Conservation (phyloP, 306 rosid species). For the Hippophae gyantsensis region DNA sequence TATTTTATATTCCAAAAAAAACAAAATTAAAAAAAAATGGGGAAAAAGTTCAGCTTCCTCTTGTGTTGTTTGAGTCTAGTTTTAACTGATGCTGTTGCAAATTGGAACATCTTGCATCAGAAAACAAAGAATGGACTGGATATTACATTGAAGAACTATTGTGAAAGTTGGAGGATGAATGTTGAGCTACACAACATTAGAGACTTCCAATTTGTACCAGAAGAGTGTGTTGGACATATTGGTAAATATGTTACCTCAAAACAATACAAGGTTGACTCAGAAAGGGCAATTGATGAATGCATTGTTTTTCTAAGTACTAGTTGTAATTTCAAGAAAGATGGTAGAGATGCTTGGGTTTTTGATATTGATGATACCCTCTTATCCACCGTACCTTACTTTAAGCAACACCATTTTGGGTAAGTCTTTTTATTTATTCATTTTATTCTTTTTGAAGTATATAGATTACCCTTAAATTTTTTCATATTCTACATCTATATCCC, state of each 20-base stretch:
- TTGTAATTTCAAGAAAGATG: constrained; percentile 41
- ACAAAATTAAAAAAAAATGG: constrained; percentile 18
- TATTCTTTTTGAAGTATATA: too few species aligned
- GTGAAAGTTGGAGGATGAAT: constrained; percentile 65
- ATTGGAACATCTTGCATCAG: constrained; percentile 49
- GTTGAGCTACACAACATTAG: constrained; percentile 59
- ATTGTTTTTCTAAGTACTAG: constrained; percentile 39
- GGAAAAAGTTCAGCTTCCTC: constrained; percentile 10
- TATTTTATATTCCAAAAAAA: not conserved
- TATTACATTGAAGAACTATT: constrained; percentile 48
- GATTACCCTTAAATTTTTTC: too few species aligned
- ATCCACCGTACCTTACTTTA: constrained; percentile 50
- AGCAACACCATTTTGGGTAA: constrained; percentile 40
- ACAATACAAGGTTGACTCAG: constrained; percentile 48
- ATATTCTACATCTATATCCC: too few species aligned
- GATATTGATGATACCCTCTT: constrained; percentile 60
- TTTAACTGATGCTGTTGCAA: constrained; percentile 26
- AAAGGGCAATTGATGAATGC: constrained; percentile 34
- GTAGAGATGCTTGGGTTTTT: constrained; percentile 64
- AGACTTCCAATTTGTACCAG: constrained; percentile 49
- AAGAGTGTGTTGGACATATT: constrained; percentile 40
- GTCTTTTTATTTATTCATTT: not conserved
- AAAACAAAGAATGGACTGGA: constrained; percentile 22
- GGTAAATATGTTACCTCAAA: constrained; percentile 40
- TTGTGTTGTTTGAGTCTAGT: constrained; percentile 19